A percentile compares a stretch with the other conserved stretches of the same genome.
Evolutionary conservation across 163 green algal genomes (phyloP).

Genomic region (Chlamydomonas reinhardtii): DNA sequence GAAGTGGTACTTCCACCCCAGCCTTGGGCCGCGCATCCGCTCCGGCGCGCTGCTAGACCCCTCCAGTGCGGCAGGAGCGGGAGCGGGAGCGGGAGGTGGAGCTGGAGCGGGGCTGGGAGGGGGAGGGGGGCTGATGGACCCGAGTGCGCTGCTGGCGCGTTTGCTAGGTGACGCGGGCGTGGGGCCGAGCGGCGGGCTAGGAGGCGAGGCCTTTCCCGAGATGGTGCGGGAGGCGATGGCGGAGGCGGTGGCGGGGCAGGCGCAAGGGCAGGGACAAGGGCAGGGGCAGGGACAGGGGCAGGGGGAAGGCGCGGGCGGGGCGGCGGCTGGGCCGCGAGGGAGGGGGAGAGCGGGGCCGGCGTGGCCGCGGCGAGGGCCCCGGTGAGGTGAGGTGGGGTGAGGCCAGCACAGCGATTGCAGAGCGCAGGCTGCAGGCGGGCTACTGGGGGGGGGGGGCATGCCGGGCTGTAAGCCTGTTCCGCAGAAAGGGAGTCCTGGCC

Average conservation of each 20-base stretch:
- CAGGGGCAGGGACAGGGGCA: no score
- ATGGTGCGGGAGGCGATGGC: slow-evolving; percentile 30
- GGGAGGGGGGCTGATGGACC: slow-evolving; percentile 9
- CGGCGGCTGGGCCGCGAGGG: no score
- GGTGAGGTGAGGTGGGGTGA: no score
- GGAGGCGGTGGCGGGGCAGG: slow-evolving; percentile 7
- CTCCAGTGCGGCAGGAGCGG: neutral
- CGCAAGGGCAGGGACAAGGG: neutral
- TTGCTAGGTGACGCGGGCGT: neutral
- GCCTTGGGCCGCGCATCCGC: slow-evolving; percentile 32
- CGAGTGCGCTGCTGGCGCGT: neutral
- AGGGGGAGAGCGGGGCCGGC: no score
- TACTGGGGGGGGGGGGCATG: no score
- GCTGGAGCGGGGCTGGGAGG: neutral
- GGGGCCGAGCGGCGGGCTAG: neutral
- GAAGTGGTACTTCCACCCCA: slow-evolving; percentile 47
- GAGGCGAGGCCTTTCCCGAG: neutral
- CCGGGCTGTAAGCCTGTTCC: no score
- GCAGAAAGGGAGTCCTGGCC: no score
- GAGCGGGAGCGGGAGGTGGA: neutral
- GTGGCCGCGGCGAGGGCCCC: no score
- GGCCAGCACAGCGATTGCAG: no score
- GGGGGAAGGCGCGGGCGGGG: no score
- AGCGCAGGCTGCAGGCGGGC: no score
- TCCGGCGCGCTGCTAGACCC: slow-evolving; percentile 21